Evolutionary conservation across 1,139 yeast genomes (phyloP), one percentile per base, ranked within the genome.

Genomic region (Blastobotrys persicus): DNA sequence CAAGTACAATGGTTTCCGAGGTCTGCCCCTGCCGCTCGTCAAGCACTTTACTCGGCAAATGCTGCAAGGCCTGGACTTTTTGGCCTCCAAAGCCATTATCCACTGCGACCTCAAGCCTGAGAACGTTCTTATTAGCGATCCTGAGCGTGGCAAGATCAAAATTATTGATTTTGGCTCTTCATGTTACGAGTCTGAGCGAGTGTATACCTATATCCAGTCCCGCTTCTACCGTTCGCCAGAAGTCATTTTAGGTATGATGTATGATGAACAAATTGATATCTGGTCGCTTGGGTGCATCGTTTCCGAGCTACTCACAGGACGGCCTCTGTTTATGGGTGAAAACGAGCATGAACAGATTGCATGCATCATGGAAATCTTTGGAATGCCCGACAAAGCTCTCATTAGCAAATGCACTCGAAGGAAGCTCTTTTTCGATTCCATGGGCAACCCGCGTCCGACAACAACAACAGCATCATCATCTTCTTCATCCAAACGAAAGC

Each of bases 161-260:
- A 84, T 94, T 45, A 91, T 94, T 59, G 99, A 94, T 69, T 94
- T 94, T 70, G 99, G 99, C 1, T 82, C 94, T 11, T 96, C 98
- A 0, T 94, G 98, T 66, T 91, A 87, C 61, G 95, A 92, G 52
- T 73, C 87, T 48, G 94, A 88, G 61, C 85, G 95, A 1, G 75
- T 91, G 2, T 92, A 88, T 69, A 88, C 98, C 0, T 94, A 94
- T 65, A 89, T 94, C 54, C 99, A 94, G 66, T 88, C 96, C 2
- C 76, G 99, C 51, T 94, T 92, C 65, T 94, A 94, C 68, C 76
- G 99, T 54, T 88, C 96, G 0, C 99, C 96, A 0, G 96, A 88
- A 63, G 89, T 88, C 2, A 72, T 86, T 37, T 61, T 88, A n/a
- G 96, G 96, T 1, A 82, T 88, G 51, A 75, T 80, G 31, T 88